Base-by-base conservation (phyloP, 306 rosid species). In the Acacia crassicarpa region DNA sequence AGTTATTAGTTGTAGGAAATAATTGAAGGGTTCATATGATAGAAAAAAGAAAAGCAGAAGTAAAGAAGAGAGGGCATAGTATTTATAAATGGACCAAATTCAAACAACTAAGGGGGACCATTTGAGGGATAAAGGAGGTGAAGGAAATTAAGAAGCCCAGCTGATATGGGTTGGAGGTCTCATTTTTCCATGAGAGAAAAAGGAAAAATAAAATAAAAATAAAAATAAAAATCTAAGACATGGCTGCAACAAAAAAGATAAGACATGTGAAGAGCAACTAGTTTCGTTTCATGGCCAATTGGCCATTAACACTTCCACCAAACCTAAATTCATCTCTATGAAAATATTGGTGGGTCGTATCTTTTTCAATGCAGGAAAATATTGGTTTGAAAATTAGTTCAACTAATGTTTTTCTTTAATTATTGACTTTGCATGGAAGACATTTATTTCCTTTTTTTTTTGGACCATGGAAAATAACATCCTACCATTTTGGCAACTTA, bases 291-390 rank as follows among this genome's bases (percentile, higher is more conserved):
- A 59, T 72, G 83, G 44, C 65, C 81, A 82, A 67, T 72, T 72
- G 83, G 44, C 65, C 81, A 82, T 73, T 72, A 67, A 82, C 46
- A 17, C 84, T 78, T 84, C 76, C 85, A 90, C 84, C 91, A 72
- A 90, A 89, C 86, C 11, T 32, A 25, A 45, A 68, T 17, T 10
- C 23, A 75, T 59, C 74, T n/a, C 22, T 61, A 70, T 10, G 0
- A 5, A 13, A 3, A 5, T 62, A 65, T 65, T 5, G 22, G 70
- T 27, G 70, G 70, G 11, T 32, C 70, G 15, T 65, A 32, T 65
- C 41, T 16, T 65, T 65, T 30, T 63, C 19, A 58, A 58, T 22
- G 32, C 65, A 8, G 6, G 9, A 22, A 22, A 58, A n/a, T 54
- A 20, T 10, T n/a, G 65, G 30, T 65, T 30, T 30, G 8, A 30